A percentile compares a stretch with the other conserved stretches of the same genome.
Evolutionary conservation across 1,284 basidiomycete species (phyloP).

Genomic region (Lentinula novae-zelandiae): DNA sequence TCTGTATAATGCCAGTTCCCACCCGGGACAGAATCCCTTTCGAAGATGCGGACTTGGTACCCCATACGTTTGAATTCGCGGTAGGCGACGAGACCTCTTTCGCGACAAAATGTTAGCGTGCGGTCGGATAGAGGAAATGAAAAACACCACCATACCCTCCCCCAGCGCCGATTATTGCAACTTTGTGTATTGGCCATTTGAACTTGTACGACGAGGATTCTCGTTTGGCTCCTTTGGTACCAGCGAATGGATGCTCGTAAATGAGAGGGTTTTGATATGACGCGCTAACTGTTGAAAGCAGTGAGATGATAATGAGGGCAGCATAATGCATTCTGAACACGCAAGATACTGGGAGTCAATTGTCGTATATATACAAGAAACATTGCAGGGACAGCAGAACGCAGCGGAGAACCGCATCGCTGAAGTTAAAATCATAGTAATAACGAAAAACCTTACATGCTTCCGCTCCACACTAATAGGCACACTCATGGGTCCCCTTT

Average conservation of each 20-base stretch:
- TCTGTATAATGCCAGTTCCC: conserved; percentile 47
- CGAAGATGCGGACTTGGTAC: conserved; percentile 38
- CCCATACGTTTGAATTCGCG: conserved; percentile 31
- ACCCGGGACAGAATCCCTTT: conserved; percentile 38
- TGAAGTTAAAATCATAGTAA: background rate
- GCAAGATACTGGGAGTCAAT: background rate
- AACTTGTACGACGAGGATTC: conserved; percentile 23
- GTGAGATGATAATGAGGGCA: background rate
- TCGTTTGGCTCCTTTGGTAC: background rate
- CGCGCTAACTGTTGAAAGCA: background rate
- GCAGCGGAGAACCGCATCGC: background rate
- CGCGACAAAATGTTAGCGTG: background rate
- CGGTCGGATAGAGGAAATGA: background rate
- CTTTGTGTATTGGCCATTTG: conserved; percentile 32
- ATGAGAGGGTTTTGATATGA: background rate
- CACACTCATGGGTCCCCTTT: too few relatives aligned
- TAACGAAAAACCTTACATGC: too few relatives aligned
- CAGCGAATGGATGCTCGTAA: background rate
- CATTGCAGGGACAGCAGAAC: background rate
- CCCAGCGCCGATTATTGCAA: conserved; percentile 37
- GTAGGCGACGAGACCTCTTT: conserved; percentile 34
- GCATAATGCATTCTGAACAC: background rate
- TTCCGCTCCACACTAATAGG: too few relatives aligned
- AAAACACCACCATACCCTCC: conserved; percentile 25
- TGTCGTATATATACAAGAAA: background rate